These are phyloP conservation scores for Funneliformis geosporum DNA, from an alignment of 192 early-diverging fungal species.

Conservation along the genomic window DNA sequence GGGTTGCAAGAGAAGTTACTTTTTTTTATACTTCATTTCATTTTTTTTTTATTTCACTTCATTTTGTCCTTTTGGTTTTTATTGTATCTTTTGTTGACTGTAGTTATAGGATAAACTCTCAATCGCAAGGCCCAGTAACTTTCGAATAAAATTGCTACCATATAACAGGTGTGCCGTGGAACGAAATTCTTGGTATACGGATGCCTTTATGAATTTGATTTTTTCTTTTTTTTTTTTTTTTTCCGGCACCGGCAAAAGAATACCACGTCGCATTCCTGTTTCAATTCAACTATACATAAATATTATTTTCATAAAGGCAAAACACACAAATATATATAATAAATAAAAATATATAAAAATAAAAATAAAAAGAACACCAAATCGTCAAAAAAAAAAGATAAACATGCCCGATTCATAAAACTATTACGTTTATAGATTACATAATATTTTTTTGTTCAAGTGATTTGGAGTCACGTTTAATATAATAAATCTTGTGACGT, in stretches of 20 bases:
- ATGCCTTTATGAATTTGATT: conserved; percentile 4
- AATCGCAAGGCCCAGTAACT: conserved; percentile 25
- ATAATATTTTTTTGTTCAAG: too few relatives aligned
- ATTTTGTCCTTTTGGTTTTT: conserved; percentile 20
- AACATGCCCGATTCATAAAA: too few relatives aligned
- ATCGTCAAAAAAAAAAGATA: too few relatives aligned
- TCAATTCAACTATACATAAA: not conserved
- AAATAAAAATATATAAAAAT: too few relatives aligned
- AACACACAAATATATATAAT: too few relatives aligned
- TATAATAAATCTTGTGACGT: too few relatives aligned
- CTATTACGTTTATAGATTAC: too few relatives aligned
- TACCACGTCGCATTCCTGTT: not conserved
- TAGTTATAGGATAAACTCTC: conserved; percentile 26
- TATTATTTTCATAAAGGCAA: not conserved
- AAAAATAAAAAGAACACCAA: too few relatives aligned
- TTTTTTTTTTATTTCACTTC: conserved; percentile 18
- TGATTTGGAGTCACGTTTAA: too few relatives aligned
- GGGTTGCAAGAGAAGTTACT: conserved; percentile 32
- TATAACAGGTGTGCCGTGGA: conserved; percentile 26
- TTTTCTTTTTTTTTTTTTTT: not conserved
- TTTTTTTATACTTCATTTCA: conserved; percentile 25
- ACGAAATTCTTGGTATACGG: conserved; percentile 19
- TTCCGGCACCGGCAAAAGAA: not conserved
- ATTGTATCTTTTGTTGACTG: conserved; percentile 27
- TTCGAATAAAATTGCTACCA: conserved; percentile 27